Conservation (phyloP, 768 basidiomycete species). For the Tricholoma matsutake region DNA sequence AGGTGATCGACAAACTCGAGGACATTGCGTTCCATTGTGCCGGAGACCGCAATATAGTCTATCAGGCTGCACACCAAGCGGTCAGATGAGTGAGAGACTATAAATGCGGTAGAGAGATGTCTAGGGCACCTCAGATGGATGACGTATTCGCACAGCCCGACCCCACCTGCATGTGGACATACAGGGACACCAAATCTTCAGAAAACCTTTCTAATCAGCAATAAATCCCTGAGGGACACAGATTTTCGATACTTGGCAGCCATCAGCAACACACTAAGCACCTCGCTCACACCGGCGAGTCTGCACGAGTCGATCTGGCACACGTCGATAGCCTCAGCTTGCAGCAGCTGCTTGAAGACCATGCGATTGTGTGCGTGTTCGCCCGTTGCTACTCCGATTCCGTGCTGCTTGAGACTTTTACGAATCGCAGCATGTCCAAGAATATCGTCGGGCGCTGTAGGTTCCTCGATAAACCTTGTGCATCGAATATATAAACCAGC, state of each 20-base stretch:
- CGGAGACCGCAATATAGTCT: constrained; percentile 91
- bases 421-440: constrained; percentile 81
- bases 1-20: constrained; percentile 89
- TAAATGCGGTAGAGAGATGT: not conserved
- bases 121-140: constrained; percentile 66
- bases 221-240: not conserved
- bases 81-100: not conserved
- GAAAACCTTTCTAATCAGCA: not conserved
- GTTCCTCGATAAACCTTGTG: constrained; percentile 87
- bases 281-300: constrained; percentile 90
- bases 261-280: constrained; percentile 88
- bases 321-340: constrained; percentile 90
- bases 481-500: not conserved
- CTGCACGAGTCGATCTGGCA: constrained; percentile 95
- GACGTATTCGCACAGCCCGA: constrained; percentile 90
- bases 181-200: constrained; percentile 77
- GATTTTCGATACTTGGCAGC: constrained; percentile 65
- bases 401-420: constrained; percentile 70
- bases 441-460: constrained; percentile 89
- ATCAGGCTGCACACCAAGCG: constrained; percentile 54
- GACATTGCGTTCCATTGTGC: constrained; percentile 91
- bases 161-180: constrained; percentile 93
- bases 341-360: constrained; percentile 93
- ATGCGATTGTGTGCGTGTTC: constrained; percentile 95
- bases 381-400: constrained; percentile 90